Conservation (phyloP, 768 basidiomycete genomes). For the Wakefieldia striispora region DNA sequence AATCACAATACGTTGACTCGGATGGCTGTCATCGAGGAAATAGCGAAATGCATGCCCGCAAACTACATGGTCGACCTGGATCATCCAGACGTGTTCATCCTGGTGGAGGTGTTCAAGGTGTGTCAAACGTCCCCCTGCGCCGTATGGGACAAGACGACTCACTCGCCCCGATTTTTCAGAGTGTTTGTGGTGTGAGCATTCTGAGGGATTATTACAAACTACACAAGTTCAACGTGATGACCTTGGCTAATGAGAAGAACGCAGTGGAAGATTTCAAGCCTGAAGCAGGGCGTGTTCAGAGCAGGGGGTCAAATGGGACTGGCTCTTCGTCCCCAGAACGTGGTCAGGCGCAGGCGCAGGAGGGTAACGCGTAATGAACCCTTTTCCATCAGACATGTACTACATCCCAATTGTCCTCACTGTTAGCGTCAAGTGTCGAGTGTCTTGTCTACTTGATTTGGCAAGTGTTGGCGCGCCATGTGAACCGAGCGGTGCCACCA, state of each 20-base stretch:
- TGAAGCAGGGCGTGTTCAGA: conserved; percentile 33
- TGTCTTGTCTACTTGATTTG: conserved; percentile 6
- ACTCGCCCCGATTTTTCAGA: conserved; percentile 38
- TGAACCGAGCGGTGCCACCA: background rate
- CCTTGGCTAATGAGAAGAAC: conserved; percentile 57
- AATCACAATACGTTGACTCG: conserved; percentile 74
- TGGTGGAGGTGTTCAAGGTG: conserved; percentile 85
- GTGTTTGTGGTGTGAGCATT: conserved; percentile 72
- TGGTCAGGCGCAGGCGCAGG: background rate
- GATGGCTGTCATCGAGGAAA: conserved; percentile 56
- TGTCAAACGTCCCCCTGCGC: conserved; percentile 9
- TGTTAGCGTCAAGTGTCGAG: too few relatives aligned
- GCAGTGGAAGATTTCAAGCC: conserved; percentile 33
- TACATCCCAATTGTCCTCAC: too few relatives aligned
- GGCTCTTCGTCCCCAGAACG: background rate
- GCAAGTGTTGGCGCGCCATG: background rate
- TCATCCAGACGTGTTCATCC: conserved; percentile 67
- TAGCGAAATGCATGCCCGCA: conserved; percentile 69
- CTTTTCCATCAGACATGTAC: too few relatives aligned
- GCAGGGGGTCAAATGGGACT: conserved; percentile 10
- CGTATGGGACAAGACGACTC: background rate
- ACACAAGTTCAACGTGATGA: conserved; percentile 79
- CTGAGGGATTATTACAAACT: conserved; percentile 69
- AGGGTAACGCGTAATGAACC: background rate
- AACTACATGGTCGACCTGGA: conserved; percentile 67